Evolutionary conservation across 164 flowering plant species (phyloP), one percentile per base, ranked within the genome.

Genomic region (Malania oleifera): DNA sequence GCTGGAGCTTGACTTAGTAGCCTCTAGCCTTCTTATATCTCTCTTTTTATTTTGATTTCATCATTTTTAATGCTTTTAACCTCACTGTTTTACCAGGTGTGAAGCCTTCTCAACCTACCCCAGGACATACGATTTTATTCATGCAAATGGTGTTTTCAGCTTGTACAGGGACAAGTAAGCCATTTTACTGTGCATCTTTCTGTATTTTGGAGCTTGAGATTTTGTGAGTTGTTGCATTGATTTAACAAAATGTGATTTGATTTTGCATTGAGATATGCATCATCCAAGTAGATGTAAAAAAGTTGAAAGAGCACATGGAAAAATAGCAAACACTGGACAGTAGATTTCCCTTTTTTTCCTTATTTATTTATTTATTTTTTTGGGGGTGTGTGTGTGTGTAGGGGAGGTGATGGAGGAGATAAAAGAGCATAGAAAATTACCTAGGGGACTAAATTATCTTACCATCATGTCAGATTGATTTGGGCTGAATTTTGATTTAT

Each of bases 21-120:
- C 13, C 41, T 11, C 14, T 12, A 4, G 37, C 5, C 5, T 4
- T 38, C 38, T 27, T 6, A 28, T 24, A 35, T 3, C 55, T 34
- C 7, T 19, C 25, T 44, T 34, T 52, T 27, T 61, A 19, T 26
- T 24, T 10, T 19, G 19, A 1, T 55, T 59, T 3, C 17, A n/a
- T n/a, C n/a, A n/a, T n/a, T n/a, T n/a, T n/a, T n/a, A n/a, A n/a
- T n/a, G n/a, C n/a, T n/a, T n/a, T n/a, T n/a, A n/a, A n/a, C n/a
- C 24, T n/a, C 14, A 20, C 23, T 22, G 24, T 26, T 29, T 51
- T 7, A 47, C 27, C 68, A 78, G 82, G 82, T 78, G 82, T 70
- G 82, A 78, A 70, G 82, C 72, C 15, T 75, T 78, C 74, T 78
- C 82, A 6, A 70, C 82, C 13, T 78, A 78, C 44, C 82, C 82